These are phyloP conservation scores for Bipolaris cookei DNA, from an alignment of 2,329 filamentous ascomycete species.

Conservation along the genomic window DNA sequence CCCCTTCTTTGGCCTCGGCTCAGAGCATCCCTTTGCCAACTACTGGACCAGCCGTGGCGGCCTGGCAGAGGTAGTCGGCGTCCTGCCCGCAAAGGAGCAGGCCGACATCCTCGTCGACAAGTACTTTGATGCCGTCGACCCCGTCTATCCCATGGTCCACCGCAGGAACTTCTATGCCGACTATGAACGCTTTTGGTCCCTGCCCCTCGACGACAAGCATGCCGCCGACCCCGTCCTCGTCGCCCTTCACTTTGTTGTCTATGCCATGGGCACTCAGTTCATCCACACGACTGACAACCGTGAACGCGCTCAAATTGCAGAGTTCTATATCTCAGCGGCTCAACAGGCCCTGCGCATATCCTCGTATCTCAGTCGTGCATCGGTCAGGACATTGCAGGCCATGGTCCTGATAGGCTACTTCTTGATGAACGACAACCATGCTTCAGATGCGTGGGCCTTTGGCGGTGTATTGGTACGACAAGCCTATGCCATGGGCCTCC, in stretches of 20 bases:
- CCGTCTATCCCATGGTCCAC: conserved; percentile 81
- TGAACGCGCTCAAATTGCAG: conserved; percentile 75
- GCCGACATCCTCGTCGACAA: conserved; percentile 70
- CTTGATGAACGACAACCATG: conserved; percentile 84
- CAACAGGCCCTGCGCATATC: conserved; percentile 78
- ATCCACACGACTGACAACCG: conserved; percentile 63
- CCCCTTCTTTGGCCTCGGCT: conserved; percentile 81
- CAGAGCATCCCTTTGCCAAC: conserved; percentile 80
- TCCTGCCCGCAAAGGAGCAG: conserved; percentile 76
- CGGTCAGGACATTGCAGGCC: conserved; percentile 74
- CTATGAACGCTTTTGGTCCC: conserved; percentile 78
- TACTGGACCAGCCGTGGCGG: conserved; percentile 84
- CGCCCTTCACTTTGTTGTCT: conserved; percentile 76
- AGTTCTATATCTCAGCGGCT: conserved; percentile 80
- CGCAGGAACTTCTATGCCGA: conserved; percentile 76
- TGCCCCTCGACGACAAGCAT: conserved; percentile 64
- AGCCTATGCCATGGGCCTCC: conserved; percentile 80
- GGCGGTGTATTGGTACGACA: conserved; percentile 78
- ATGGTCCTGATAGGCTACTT: conserved; percentile 87
- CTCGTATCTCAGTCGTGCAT: conserved; percentile 77
- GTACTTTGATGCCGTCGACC: conserved; percentile 70
- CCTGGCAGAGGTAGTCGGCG: conserved; percentile 74
- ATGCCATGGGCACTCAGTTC: conserved; percentile 80
- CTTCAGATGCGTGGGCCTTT: conserved; percentile 82
- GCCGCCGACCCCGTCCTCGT: conserved; percentile 71